Evolutionary conservation across 805 yeast species (phyloP).

Genomic region (Yarrowia alimentaria): DNA sequence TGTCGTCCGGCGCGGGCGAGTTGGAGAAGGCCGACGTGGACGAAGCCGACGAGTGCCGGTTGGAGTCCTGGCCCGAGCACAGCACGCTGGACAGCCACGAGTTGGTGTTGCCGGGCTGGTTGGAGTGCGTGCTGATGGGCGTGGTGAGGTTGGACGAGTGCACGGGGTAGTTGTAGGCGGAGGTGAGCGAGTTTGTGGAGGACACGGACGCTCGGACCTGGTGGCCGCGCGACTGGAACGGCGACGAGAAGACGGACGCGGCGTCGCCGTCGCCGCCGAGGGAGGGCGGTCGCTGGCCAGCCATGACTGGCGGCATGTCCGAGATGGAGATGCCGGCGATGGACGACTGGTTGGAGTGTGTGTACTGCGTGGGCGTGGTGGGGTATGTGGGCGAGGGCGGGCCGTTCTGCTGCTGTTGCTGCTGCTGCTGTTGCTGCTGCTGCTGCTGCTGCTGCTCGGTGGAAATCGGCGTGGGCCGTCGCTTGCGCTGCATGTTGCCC

Average conservation of each 20-base stretch:
- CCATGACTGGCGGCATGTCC: conserved; percentile 20
- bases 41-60: conserved; percentile 19
- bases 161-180: conserved; percentile 24
- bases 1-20: conserved; percentile 32
- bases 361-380: conserved; percentile 28
- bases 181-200: conserved; percentile 21
- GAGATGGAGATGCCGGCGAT: conserved; percentile 18
- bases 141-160: conserved; percentile 27
- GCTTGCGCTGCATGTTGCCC: conserved; percentile 28
- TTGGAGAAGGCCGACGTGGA: conserved; percentile 14
- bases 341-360: conserved; percentile 22
- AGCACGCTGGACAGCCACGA: conserved; percentile 36
- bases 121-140: conserved; percentile 19
- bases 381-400: conserved; percentile 12
- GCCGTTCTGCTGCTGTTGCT: conserved; percentile 21
- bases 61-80: conserved; percentile 22
- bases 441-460: conserved; percentile 21
- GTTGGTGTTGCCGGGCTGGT: conserved; percentile 30
- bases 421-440: conserved; percentile 27
- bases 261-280: conserved; percentile 19
- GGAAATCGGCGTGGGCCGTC: conserved; percentile 29
- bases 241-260: conserved; percentile 11
- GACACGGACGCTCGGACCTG: conserved; percentile 22
- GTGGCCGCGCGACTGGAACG: conserved; percentile 14
- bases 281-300: conserved; percentile 17